A percentile compares a stretch with the other conserved stretches of the same genome.
Conservation (phyloP, 768 basidiomycete species). For the Nevesoporus exiguus region DNA sequence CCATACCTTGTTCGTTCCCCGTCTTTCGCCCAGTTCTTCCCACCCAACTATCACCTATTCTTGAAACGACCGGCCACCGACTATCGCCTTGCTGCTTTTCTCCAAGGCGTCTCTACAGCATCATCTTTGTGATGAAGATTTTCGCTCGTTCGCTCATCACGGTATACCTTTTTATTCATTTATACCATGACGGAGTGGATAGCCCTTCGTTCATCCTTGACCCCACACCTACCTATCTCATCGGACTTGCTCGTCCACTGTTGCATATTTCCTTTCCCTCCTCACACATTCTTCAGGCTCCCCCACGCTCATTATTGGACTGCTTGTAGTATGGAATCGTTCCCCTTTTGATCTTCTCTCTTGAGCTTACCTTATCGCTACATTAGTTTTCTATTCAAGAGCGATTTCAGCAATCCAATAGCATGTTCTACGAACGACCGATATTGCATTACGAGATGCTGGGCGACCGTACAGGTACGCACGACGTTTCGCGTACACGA, state of each 20-base stretch:
- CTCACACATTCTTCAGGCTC: constrained; percentile 5
- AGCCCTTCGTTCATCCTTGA: constrained; percentile 14
- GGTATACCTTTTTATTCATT: constrained; percentile 22
- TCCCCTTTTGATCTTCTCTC: constrained; percentile 8
- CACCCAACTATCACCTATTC: constrained; percentile 8
- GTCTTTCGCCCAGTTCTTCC: not conserved
- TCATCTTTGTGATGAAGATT: constrained; percentile 16
- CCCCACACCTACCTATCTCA: constrained; percentile 16
- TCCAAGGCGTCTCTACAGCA: constrained; percentile 2
- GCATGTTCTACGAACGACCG: constrained; percentile 15
- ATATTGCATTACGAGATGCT: not conserved
- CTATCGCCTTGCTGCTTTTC: constrained; percentile 3
- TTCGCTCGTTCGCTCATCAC: constrained; percentile 11
- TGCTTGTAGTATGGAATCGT: constrained; percentile 26
- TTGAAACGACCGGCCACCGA: constrained; percentile 16
- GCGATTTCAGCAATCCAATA: constrained; percentile 9
- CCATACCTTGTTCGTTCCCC: constrained; percentile 5
- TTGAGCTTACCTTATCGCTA: constrained; percentile 22
- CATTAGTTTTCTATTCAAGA: constrained; percentile 17
- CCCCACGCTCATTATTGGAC: constrained; percentile 23
- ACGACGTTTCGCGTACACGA: not conserved
- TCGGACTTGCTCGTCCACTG: constrained; percentile 14
- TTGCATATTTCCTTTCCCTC: constrained; percentile 2
- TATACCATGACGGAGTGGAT: constrained; percentile 24
- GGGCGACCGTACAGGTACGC: not conserved